Conservation (phyloP, 2,329 filamentous ascomycete genomes). For the Botrytis galanthina region DNA sequence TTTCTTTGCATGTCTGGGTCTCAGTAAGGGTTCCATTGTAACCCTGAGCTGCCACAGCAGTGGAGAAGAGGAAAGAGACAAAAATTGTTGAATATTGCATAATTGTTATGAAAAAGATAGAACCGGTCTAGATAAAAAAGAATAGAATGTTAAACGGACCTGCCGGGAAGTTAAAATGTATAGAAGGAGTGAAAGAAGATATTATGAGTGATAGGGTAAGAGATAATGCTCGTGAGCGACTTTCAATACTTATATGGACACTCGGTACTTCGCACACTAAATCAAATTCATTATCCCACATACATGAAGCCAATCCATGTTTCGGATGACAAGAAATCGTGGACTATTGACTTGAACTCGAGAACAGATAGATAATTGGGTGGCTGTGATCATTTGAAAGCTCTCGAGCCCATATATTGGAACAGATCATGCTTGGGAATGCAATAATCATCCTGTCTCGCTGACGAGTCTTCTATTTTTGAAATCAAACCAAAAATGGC, state of each 20-base stretch:
- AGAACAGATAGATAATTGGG: neutral
- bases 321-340: constrained; percentile 6
- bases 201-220: neutral
- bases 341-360: neutral
- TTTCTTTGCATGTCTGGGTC: constrained; percentile 39
- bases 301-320: neutral
- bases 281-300: neutral
- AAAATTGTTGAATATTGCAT: constrained; percentile 31
- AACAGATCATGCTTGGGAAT: constrained; percentile 14
- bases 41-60: constrained; percentile 36
- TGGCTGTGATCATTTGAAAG: neutral
- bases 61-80: constrained; percentile 29
- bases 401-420: constrained; percentile 3
- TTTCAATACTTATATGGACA: constrained; percentile 12
- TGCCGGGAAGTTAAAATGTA: constrained; percentile 6
- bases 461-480: neutral
- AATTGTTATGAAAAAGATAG: constrained; percentile 18
- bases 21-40: constrained; percentile 35
- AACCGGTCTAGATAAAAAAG: neutral
- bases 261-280: neutral
- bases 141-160: constrained; percentile 16
- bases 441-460: neutral
- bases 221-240: neutral
- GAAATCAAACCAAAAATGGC: neutral
- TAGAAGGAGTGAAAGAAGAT: neutral